Evolutionary conservation across 2,329 filamentous ascomycete genomes (phyloP).

Genomic region (Aspergillus glaucus): DNA sequence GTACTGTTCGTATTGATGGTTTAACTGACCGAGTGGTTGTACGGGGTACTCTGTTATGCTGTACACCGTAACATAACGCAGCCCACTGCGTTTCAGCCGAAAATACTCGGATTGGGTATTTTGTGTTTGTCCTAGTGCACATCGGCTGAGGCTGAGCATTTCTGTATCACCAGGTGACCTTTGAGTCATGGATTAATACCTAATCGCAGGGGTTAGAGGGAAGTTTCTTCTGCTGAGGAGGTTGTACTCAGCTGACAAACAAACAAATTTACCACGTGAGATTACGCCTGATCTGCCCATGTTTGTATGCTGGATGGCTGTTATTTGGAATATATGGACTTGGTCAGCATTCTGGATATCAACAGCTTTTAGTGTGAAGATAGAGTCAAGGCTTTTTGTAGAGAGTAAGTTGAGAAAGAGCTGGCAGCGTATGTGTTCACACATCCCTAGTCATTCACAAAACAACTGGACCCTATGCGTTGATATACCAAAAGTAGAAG

Average conservation of each 20-base stretch:
- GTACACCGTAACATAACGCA: neutral
- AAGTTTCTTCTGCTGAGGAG: neutral
- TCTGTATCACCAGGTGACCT: neutral
- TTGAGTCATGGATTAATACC: neutral
- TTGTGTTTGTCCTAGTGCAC: constrained; percentile 3
- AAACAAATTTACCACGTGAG: neutral
- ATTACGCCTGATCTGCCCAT: neutral
- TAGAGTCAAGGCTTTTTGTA: too few relatives aligned
- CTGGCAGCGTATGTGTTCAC: too few relatives aligned
- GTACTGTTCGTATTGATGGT: too few relatives aligned
- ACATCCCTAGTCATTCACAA: too few relatives aligned
- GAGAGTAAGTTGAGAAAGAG: too few relatives aligned
- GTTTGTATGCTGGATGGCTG: too few relatives aligned
- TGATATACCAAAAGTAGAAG: too few relatives aligned
- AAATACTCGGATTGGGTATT: constrained; percentile 3
- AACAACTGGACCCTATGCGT: too few relatives aligned
- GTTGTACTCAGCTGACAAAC: neutral
- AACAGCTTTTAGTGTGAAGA: too few relatives aligned
- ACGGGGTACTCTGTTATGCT: neutral
- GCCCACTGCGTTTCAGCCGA: neutral
- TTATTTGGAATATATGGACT: too few relatives aligned
- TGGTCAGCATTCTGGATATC: too few relatives aligned
- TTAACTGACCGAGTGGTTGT: neutral
- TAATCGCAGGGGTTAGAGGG: neutral
- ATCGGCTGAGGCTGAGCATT: neutral